Base-by-base conservation (phyloP, 2,329 filamentous ascomycete genomes). In the Onygenales sp. region DNA sequence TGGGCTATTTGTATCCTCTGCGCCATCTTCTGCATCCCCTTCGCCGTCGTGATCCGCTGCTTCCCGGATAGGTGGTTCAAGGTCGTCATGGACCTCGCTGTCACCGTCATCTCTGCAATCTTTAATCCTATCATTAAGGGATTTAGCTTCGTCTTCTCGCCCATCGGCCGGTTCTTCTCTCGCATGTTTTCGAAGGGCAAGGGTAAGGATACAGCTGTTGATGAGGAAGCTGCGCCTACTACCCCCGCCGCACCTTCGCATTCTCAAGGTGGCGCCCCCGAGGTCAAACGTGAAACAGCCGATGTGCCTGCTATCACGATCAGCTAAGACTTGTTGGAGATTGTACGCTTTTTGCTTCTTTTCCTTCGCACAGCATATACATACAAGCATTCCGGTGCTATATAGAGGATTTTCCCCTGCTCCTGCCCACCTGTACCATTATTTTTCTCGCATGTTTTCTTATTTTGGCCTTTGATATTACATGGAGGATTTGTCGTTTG, bases 1-100 rank as follows among this genome's bases (percentile, higher is more conserved):
- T 97, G 92, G 93, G 91, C 77, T 7, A 86, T 93, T 60, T 95
- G 90, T 7, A 79, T 98, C 54, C 77, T 93, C 31, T 80, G 95
- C 39, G 90, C 91, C 35, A 76, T 86, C 59, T 71, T 94, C n/a
- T 95, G 92, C 14, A 82, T 97, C 33, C 89, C 90, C 0, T 78
- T 95, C 52, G 93, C 89, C 55, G 77, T 92, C 27, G 73, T 88
- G 35, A 85, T 97, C 55, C 87, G 93, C 47, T 76, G 89, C 31
- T 79, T 97, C 50, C 93, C 93, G 0, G 91, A 97, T 66, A 76
- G 79, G 46, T 69, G 72, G 43, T 74, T 75, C 47, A 69, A 65
- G 1, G 54, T 70, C 41, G 64, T 72, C 2, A 72, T 76, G 51
- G 63, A 69, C 54, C 71, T 85, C 13, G 64, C 87, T 44, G 68